These are phyloP conservation scores for Dimocarpus longan DNA, from an alignment of 345 rosid genomes.

Conservation along the genomic window DNA sequence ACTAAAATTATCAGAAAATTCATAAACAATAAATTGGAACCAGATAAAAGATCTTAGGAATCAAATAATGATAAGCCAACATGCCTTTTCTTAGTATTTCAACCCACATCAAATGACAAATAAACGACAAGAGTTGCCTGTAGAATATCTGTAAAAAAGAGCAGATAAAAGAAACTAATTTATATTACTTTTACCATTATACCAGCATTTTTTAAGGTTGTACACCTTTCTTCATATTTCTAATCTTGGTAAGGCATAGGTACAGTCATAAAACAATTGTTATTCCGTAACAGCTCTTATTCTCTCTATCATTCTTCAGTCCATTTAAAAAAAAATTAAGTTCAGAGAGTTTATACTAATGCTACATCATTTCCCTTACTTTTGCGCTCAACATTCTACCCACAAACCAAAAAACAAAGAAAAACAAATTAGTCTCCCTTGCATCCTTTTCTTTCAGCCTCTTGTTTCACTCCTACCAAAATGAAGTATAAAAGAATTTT, in stretches of 20 bases:
- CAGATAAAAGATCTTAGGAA: neutral
- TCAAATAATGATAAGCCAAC: too few species aligned
- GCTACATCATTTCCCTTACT: neutral
- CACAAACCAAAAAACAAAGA: neutral
- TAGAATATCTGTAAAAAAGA: neutral
- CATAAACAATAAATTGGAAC: neutral
- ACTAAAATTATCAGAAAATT: neutral
- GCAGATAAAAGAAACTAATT: neutral
- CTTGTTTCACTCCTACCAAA: neutral
- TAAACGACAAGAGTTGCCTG: neutral
- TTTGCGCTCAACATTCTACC: neutral
- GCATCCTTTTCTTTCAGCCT: neutral
- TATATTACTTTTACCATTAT: neutral
- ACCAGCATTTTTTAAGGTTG: too few species aligned
- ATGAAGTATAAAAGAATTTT: neutral
- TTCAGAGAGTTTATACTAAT: neutral
- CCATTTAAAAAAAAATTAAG: neutral
- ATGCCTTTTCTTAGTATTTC: too few species aligned
- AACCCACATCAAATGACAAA: neutral
- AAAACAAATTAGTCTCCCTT: neutral
- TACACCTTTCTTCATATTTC: neutral
- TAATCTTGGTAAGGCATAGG: neutral
- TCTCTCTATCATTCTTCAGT: neutral
- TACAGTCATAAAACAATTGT: too few species aligned
- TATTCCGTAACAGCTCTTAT: neutral